Evolutionary conservation across 192 early-diverging fungal species (phyloP), one percentile per base, ranked within the genome.

Genomic region (Phycomyces blakesleeanus): DNA sequence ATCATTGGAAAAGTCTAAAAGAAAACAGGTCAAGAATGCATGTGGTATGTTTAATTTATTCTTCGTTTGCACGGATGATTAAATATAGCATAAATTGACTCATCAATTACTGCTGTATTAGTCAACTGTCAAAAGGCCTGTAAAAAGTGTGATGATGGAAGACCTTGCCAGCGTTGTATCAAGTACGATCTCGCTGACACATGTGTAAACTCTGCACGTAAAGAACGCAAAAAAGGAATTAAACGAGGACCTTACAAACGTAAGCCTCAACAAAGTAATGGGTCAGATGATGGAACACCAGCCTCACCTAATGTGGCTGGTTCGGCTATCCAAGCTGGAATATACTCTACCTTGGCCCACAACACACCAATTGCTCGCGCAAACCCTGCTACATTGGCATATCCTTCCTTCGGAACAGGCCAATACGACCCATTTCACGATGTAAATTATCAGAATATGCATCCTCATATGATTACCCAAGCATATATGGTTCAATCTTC

Each of bases 11-110:
- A 58, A 79, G 55, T 68, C 70, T 44, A 39, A 76, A 37, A 82
- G 91, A 53, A 80, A 83, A 27, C 93, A 94, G 65, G 93, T 94
- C 56, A 94, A 94, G 64, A 94, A 92, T 72, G 93, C 93, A 18
- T 94, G 93, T 81, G 87, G 87, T 89, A 82, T 75, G 76, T 55
- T 21, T 41, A 12, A 18, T 2, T 14, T 15, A 12, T 39, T n/a
- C n/a, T n/a, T n/a, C n/a, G n/a, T n/a, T n/a, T n/a, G n/a, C n/a
- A n/a, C n/a, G n/a, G n/a, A n/a, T n/a, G n/a, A n/a, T n/a, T n/a
- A n/a, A n/a, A n/a, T n/a, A n/a, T n/a, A n/a, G n/a, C n/a, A n/a
- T n/a, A n/a, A n/a, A n/a, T n/a, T n/a, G n/a, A n/a, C n/a, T n/a
- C n/a, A n/a, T n/a, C n/a, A n/a, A n/a, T n/a, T n/a, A n/a, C n/a